Conservation (phyloP, 148 eudicot species). For the Rhododendron mucronatum region DNA sequence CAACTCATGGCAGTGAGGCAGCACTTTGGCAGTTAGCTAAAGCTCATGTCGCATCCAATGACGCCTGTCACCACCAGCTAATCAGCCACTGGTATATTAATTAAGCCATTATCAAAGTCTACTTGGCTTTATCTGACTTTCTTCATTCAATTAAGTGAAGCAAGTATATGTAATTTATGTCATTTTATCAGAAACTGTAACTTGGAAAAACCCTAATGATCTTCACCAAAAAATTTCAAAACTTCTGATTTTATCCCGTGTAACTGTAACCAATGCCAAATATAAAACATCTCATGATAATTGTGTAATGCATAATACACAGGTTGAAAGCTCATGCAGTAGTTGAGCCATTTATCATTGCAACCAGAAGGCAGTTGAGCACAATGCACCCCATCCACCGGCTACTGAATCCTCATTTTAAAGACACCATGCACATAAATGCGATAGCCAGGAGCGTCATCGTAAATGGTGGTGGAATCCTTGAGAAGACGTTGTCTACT, state of each 20-base stretch:
- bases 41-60: constrained; percentile 18
- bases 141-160: background rate
- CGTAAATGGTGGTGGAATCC: constrained; percentile 27
- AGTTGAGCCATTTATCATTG: constrained; percentile 35
- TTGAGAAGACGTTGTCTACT: constrained; percentile 23
- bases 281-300: background rate
- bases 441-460: constrained; percentile 26
- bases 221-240: background rate
- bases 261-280: background rate
- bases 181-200: background rate
- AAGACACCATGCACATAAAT: constrained; percentile 31
- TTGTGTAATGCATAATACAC: background rate
- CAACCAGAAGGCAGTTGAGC: constrained; percentile 30
- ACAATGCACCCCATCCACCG: constrained; percentile 29
- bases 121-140: background rate
- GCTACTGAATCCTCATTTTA: constrained; percentile 31
- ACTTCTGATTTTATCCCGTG: background rate
- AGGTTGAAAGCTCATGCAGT: constrained; percentile 38
- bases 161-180: background rate
- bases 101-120: background rate
- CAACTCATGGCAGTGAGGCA: background rate
- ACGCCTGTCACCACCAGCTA: constrained; percentile 18
- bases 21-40: constrained; percentile 18
- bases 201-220: background rate
- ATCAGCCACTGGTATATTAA: constrained; percentile 16